phyloP scores from a whole-genome alignment of 2,329 filamentous ascomycete genomes.

The Clarireedia paspali region DNA sequence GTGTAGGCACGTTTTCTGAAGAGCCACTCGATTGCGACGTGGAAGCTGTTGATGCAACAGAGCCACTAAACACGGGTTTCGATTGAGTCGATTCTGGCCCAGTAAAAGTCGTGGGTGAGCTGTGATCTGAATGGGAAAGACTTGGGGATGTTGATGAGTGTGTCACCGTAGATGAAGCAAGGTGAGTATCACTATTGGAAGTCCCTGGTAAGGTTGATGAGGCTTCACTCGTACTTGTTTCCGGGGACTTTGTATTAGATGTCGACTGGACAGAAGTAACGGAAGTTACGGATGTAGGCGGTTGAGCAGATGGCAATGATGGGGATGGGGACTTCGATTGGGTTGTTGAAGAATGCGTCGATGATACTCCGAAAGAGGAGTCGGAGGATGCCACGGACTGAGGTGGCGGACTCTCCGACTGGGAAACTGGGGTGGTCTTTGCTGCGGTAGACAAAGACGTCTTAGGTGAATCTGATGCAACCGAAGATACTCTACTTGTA shows the following conservation, averaged over 20 bases:
- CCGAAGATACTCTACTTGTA: background rate
- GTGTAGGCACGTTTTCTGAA: too few relatives aligned
- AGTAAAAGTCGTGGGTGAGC: background rate
- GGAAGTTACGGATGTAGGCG: background rate
- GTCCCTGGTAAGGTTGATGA: background rate
- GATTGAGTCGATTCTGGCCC: background rate
- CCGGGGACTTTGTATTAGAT: background rate
- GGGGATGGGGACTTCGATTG: background rate
- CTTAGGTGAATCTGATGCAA: background rate
- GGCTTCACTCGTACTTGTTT: background rate
- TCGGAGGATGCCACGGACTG: background rate
- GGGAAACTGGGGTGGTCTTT: too few relatives aligned
- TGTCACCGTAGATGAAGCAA: background rate
- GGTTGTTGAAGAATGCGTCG: background rate
- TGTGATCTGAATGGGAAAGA: background rate
- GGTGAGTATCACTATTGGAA: background rate
- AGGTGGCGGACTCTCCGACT: too few relatives aligned
- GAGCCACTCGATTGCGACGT: background rate
- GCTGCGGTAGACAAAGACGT: background rate
- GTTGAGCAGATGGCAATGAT: background rate
- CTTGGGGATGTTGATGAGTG: background rate
- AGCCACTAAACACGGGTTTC: background rate
- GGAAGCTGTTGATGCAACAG: background rate
- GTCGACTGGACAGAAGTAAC: background rate
- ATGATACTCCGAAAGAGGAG: background rate